Evolutionary conservation across 179 eudicot species (phyloP).

Genomic region (Heliamphora pulchella): DNA sequence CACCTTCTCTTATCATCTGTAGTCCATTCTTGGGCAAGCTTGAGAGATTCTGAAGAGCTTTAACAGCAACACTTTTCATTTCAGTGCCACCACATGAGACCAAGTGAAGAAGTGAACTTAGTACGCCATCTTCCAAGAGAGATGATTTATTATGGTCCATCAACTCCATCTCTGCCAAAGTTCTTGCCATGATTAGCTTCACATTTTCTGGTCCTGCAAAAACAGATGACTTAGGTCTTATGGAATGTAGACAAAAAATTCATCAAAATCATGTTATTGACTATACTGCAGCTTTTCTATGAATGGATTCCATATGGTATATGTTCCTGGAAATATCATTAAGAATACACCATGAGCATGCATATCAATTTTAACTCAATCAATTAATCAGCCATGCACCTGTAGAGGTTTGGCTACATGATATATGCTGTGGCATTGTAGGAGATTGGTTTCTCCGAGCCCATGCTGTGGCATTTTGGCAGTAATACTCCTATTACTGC

Average conservation of each 20-base stretch:
- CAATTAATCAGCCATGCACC: neutral
- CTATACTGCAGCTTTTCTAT: neutral
- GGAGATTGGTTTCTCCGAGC: neutral
- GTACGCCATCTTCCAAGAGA: constrained; percentile 27
- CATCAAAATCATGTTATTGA: neutral
- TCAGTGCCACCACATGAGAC: constrained; percentile 20
- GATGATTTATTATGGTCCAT: constrained; percentile 36
- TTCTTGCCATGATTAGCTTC: constrained; percentile 30
- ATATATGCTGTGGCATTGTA: constrained; percentile 1
- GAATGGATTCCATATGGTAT: neutral
- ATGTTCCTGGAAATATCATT: neutral
- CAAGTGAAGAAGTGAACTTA: constrained; percentile 33
- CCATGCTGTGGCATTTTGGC: too few species aligned
- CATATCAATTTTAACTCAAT: neutral
- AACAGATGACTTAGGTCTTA: neutral
- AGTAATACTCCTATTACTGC: too few species aligned
- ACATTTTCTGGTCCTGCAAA: constrained; percentile 30
- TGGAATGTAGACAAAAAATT: neutral
- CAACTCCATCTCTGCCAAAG: constrained; percentile 42
- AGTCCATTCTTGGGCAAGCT: constrained; percentile 29
- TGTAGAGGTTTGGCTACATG: neutral
- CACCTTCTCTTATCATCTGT: constrained; percentile 35
- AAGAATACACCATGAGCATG: neutral
- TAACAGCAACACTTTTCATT: constrained; percentile 28
- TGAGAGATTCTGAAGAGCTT: constrained; percentile 35